These are phyloP conservation scores for Vigna mungo DNA, from an alignment of 306 rosid genomes.

Conservation along the genomic window DNA sequence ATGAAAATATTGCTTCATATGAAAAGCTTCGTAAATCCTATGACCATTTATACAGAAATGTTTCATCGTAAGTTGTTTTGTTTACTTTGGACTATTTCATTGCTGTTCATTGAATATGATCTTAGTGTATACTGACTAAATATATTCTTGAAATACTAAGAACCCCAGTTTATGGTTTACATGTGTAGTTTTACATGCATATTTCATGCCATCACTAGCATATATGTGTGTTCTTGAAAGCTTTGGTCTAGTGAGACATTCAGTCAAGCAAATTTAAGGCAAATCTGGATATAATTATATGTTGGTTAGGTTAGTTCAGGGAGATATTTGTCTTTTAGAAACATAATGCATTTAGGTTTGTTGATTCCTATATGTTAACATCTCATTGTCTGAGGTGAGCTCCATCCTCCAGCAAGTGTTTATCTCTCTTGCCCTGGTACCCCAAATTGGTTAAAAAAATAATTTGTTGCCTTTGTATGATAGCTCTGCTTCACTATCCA, in stretches of 20 bases:
- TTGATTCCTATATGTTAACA: constrained; percentile 22
- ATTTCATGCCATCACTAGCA: constrained; percentile 3
- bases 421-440: constrained; percentile 12
- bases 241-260: constrained; percentile 33
- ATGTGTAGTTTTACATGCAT: constrained; percentile 24
- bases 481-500: constrained; percentile 18
- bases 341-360: constrained; percentile 32
- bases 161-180: constrained; percentile 29
- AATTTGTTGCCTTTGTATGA: constrained; percentile 22
- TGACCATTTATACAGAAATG: constrained; percentile 85
- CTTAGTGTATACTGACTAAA: constrained; percentile 17
- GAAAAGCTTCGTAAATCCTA: constrained; percentile 97
- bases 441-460: not conserved
- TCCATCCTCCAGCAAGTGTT: constrained; percentile 26
- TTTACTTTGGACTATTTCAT: constrained; percentile 25
- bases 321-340: constrained; percentile 32
- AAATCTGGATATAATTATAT: constrained; percentile 19
- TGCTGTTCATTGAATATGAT: constrained; percentile 29
- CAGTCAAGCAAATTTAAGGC: constrained; percentile 11
- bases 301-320: constrained; percentile 25
- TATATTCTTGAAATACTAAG: constrained; percentile 26
- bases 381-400: constrained; percentile 22
- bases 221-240: constrained; percentile 19
- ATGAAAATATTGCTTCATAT: constrained; percentile 82
- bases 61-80: constrained; percentile 81